These are phyloP conservation scores for Aspergillus carlsbadensis DNA, from an alignment of 495 filamentous ascomycete species.

Conservation along the genomic window DNA sequence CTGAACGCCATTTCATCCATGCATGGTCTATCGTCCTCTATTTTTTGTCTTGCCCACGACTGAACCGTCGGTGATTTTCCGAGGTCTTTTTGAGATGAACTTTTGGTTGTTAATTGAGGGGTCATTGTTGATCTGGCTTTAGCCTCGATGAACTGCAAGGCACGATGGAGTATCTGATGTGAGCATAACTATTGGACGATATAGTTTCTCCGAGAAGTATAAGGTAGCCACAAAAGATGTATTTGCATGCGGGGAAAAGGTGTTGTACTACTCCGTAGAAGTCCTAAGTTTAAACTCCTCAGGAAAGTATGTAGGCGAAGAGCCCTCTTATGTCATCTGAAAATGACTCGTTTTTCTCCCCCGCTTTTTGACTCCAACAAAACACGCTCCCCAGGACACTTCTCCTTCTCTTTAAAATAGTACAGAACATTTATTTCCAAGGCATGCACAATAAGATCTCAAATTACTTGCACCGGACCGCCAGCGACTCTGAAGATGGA, in stretches of 20 bases:
- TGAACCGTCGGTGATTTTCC: neutral
- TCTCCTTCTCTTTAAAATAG: neutral
- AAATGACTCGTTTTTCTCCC: neutral
- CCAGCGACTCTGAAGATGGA: constrained; percentile 28
- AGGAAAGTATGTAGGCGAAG: too few relatives aligned
- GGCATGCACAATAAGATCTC: constrained; percentile 22
- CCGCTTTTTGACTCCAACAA: constrained; percentile 7
- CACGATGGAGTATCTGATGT: neutral
- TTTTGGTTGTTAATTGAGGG: neutral
- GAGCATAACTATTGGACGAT: neutral
- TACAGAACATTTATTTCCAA: neutral
- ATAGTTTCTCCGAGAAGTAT: too few relatives aligned
- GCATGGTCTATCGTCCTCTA: too few relatives aligned
- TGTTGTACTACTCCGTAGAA: too few relatives aligned
- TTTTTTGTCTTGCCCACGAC: neutral
- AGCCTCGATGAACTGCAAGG: neutral
- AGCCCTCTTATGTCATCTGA: constrained; percentile 1
- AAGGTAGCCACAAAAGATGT: too few relatives aligned
- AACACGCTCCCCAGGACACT: neutral
- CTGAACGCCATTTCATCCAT: neutral
- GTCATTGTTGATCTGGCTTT: neutral
- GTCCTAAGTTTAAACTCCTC: too few relatives aligned
- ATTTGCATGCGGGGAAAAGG: too few relatives aligned
- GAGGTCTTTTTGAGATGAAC: neutral
- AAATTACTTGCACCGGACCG: constrained; percentile 12